These are phyloP conservation scores for Sporopachydermia lactativora DNA, from an alignment of 805 yeast species.

Conservation along the genomic window DNA sequence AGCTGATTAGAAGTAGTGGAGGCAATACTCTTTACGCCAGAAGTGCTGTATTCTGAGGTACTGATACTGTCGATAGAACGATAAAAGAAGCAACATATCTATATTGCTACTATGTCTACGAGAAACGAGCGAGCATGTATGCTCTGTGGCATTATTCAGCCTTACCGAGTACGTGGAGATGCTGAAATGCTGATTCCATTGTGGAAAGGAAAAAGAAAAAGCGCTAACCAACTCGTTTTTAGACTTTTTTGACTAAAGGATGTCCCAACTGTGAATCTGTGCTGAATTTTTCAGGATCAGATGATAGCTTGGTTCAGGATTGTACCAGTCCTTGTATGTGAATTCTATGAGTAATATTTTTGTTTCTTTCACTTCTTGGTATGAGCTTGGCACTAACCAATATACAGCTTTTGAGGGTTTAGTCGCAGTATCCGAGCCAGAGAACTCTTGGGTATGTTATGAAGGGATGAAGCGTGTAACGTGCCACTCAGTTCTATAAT, in stretches of 20 bases:
- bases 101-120: no score
- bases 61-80: no score
- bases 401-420: constrained; percentile 68
- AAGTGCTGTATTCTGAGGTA: no score
- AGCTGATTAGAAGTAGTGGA: no score
- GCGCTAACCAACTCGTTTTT: background rate
- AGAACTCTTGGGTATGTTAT: constrained; percentile 69
- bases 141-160: constrained; percentile 89
- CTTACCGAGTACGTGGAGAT: constrained; percentile 37
- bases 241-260: constrained; percentile 67
- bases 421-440: constrained; percentile 79
- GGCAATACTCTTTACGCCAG: no score
- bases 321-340: constrained; percentile 72
- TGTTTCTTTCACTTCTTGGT: no score
- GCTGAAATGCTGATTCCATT: constrained; percentile 4
- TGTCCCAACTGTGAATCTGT: constrained; percentile 95
- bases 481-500: no score
- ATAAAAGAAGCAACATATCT: no score
- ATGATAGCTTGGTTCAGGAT: constrained; percentile 73
- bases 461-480: no score
- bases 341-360: no score
- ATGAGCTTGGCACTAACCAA: background rate
- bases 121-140: constrained; percentile 88
- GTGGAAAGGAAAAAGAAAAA: no score
- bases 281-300: constrained; percentile 60